Conservation (phyloP, 345 rosid species). For the Litchi chinensis region DNA sequence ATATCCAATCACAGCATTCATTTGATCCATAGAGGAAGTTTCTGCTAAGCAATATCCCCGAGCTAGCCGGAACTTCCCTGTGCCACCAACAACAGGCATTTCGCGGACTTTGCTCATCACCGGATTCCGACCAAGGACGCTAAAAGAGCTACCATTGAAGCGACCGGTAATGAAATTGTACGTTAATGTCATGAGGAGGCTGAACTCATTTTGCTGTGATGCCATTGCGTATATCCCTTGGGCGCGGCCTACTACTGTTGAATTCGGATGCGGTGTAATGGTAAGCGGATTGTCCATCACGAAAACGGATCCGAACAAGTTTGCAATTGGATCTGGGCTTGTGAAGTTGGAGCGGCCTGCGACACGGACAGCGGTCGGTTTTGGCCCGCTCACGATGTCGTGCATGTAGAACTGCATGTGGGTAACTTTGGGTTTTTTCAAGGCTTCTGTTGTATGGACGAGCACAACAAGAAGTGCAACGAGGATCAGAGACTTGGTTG, state of each 20-base stretch:
- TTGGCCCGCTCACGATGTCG: conserved; percentile 32
- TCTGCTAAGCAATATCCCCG: conserved; percentile 42
- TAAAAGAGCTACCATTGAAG: conserved; percentile 39
- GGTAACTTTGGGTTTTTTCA: conserved; percentile 26
- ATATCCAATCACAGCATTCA: conserved; percentile 37
- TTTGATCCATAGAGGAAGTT: conserved; percentile 27
- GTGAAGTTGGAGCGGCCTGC: conserved; percentile 36
- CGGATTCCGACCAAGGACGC: conserved; percentile 44
- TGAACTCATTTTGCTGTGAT: conserved; percentile 33
- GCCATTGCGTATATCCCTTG: conserved; percentile 44
- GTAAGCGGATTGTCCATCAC: conserved; percentile 45
- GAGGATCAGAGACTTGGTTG: conserved; percentile 23
- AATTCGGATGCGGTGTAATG: conserved; percentile 28
- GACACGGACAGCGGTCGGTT: conserved; percentile 30
- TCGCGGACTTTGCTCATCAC: conserved; percentile 37
- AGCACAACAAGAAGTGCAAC: conserved; percentile 11
- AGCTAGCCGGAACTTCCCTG: conserved; percentile 36
- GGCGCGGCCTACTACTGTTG: conserved; percentile 37
- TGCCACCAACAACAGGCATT: conserved; percentile 44
- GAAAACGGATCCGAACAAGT: conserved; percentile 30
- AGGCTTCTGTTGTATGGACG: conserved; percentile 9
- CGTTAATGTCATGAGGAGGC: conserved; percentile 44
- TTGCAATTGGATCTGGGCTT: conserved; percentile 24
- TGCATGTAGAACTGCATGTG: conserved; percentile 51
- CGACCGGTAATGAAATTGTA: conserved; percentile 27